phyloP scores from a whole-genome alignment of 306 rosid genomes.

The Sicyos baderoa region DNA sequence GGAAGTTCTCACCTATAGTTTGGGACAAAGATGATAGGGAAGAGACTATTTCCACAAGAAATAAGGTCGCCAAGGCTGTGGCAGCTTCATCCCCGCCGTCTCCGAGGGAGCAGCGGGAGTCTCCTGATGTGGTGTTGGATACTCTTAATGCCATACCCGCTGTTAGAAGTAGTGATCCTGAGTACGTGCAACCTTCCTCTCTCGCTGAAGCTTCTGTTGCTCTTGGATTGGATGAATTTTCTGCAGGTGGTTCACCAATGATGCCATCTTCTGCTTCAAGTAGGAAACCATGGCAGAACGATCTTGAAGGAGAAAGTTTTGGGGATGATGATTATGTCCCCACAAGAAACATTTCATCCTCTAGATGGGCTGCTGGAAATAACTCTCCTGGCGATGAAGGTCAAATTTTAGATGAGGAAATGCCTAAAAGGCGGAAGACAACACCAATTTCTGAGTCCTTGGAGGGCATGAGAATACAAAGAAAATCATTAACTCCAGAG shows the following conservation, averaged over 20 bases:
- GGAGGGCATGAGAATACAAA: constrained; percentile 35
- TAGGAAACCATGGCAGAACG: constrained; percentile 30
- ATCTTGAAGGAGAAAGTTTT: constrained; percentile 39
- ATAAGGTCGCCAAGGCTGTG: constrained; percentile 29
- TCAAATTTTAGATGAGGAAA: constrained; percentile 52
- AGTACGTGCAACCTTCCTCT: constrained; percentile 24
- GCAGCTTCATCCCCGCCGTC: constrained; percentile 47
- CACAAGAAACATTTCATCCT: constrained; percentile 69
- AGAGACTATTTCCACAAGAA: constrained; percentile 31
- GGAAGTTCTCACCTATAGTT: constrained; percentile 84
- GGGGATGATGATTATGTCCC: constrained; percentile 72
- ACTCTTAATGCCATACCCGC: constrained; percentile 39
- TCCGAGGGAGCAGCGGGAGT: constrained; percentile 38
- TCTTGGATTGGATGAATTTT: constrained; percentile 25
- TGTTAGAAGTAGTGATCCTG: constrained; percentile 25
- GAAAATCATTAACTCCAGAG: constrained; percentile 57
- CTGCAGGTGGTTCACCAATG: constrained; percentile 26
- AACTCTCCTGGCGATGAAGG: constrained; percentile 82
- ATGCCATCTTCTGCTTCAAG: constrained; percentile 29
- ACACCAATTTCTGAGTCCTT: constrained; percentile 29
- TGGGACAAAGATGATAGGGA: constrained; percentile 83
- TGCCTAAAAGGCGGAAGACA: constrained; percentile 54
- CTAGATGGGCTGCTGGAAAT: constrained; percentile 92
- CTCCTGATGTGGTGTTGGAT: constrained; percentile 33
- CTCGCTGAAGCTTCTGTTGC: constrained; percentile 23